These are phyloP conservation scores for Starmerella riodocensis DNA, from an alignment of 805 yeast genomes.

Conservation along the genomic window DNA sequence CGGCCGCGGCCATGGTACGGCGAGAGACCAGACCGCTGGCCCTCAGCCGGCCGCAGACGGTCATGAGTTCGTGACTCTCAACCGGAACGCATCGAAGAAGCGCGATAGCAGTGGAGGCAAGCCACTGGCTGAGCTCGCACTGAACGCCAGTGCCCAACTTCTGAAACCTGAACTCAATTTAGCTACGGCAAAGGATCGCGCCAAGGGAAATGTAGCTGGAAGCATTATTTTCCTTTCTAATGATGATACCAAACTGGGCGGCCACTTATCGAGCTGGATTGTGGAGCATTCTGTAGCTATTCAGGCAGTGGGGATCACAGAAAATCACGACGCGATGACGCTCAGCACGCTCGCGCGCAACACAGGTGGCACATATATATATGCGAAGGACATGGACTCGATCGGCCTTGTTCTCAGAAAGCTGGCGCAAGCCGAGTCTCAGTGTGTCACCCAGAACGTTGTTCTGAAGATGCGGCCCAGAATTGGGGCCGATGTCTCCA, in stretches of 20 bases:
- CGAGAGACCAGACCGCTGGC: too few species aligned
- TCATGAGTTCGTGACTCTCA: too few species aligned
- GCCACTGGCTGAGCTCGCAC: too few species aligned
- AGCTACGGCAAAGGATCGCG: too few species aligned
- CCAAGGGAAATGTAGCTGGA: too few species aligned
- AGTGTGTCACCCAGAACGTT: constrained; percentile 3
- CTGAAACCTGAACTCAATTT: too few species aligned
- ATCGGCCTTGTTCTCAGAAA: neutral
- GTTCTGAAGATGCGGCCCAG: constrained; percentile 3
- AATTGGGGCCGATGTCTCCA: constrained; percentile 1
- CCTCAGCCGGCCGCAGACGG: too few species aligned
- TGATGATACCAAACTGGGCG: neutral
- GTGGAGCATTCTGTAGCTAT: neutral
- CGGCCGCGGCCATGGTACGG: too few species aligned
- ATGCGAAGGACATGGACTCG: neutral
- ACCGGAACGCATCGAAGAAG: too few species aligned
- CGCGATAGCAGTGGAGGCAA: too few species aligned
- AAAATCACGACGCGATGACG: neutral
- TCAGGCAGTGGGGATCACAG: constrained; percentile 1
- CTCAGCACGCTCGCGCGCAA: constrained; percentile 4
- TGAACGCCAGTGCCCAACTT: too few species aligned
- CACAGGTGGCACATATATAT: constrained; percentile 6
- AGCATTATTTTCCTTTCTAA: constrained; percentile 6
- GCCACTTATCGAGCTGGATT: constrained; percentile 1
- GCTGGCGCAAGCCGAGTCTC: neutral